phyloP scores from a whole-genome alignment of 495 filamentous ascomycete genomes.

The Beverwykella pulmonaria region DNA sequence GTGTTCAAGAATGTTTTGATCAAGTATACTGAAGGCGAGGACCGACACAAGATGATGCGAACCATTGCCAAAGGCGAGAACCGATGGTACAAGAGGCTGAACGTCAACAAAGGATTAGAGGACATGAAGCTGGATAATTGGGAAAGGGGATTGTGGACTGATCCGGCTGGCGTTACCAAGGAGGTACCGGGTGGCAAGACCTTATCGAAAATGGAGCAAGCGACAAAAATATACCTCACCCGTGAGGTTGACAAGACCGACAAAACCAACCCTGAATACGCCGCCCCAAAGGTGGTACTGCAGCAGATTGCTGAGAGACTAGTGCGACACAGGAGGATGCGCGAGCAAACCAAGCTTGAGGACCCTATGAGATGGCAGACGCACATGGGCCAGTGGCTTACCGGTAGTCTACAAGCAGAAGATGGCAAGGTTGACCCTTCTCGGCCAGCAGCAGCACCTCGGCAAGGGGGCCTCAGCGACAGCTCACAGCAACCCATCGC shows the following conservation, averaged over 20 bases:
- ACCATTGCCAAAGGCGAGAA: conserved; percentile 45
- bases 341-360: conserved; percentile 39
- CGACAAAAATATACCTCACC: conserved; percentile 39
- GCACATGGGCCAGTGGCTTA: conserved; percentile 42
- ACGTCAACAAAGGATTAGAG: conserved; percentile 45
- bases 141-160: conserved; percentile 40
- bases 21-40: conserved; percentile 52
- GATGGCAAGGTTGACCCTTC: background rate
- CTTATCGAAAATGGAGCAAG: conserved; percentile 45
- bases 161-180: conserved; percentile 35
- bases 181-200: conserved; percentile 40
- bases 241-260: conserved; percentile 36
- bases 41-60: conserved; percentile 47
- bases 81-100: conserved; percentile 50
- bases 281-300: conserved; percentile 45
- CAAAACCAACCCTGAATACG: conserved; percentile 40
- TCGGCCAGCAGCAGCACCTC: background rate
- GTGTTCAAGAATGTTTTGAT: conserved; percentile 50
- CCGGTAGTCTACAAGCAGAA: conserved; percentile 21
- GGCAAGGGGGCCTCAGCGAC: too few relatives aligned
- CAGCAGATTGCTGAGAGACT: conserved; percentile 48
- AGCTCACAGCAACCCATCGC: too few relatives aligned
- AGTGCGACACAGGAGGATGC: conserved; percentile 43
- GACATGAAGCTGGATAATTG: conserved; percentile 47
- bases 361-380: conserved; percentile 43